Conservation (phyloP, 805 yeast genomes). For the Maudiozyma serrabonitensis region DNA sequence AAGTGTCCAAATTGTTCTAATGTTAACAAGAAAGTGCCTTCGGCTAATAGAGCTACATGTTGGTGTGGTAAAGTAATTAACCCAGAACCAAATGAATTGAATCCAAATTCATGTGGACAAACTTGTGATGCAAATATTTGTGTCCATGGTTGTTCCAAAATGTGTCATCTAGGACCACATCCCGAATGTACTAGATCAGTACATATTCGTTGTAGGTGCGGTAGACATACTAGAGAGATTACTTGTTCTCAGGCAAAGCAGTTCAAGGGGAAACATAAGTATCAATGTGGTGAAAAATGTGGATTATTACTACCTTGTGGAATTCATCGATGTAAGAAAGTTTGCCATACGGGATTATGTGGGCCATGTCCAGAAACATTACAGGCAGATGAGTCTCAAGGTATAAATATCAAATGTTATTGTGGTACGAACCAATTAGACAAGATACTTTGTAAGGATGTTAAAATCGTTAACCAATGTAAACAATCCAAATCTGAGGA, state of each 20-base stretch:
- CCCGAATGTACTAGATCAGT: constrained; percentile 73
- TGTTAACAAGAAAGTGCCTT: constrained; percentile 39
- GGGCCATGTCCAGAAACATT: constrained; percentile 54
- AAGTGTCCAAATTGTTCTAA: constrained; percentile 67
- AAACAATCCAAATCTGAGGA: constrained; percentile 26
- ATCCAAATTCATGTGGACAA: constrained; percentile 87
- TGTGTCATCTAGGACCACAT: constrained; percentile 89
- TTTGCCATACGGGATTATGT: constrained; percentile 78
- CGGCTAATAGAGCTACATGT: constrained; percentile 44
- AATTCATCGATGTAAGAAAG: constrained; percentile 49
- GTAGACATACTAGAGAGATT: constrained; percentile 55
- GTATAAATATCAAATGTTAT: constrained; percentile 45
- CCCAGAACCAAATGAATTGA: constrained; percentile 47
- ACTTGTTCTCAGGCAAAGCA: constrained; percentile 58
- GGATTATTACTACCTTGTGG: constrained; percentile 59
- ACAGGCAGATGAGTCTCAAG: constrained; percentile 4
- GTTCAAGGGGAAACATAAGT: constrained; percentile 38
- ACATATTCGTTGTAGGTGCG: constrained; percentile 61
- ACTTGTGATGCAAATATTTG: constrained; percentile 58
- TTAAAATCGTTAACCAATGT: constrained; percentile 28
- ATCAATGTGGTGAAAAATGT: constrained; percentile 50
- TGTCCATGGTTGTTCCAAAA: constrained; percentile 62
- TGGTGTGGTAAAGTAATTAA: constrained; percentile 81
- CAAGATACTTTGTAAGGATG: constrained; percentile 35
- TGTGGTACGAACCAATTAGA: constrained; percentile 52